phyloP scores from a whole-genome alignment of 2,329 filamentous ascomycete genomes.

The Penicillium vulpinum region DNA sequence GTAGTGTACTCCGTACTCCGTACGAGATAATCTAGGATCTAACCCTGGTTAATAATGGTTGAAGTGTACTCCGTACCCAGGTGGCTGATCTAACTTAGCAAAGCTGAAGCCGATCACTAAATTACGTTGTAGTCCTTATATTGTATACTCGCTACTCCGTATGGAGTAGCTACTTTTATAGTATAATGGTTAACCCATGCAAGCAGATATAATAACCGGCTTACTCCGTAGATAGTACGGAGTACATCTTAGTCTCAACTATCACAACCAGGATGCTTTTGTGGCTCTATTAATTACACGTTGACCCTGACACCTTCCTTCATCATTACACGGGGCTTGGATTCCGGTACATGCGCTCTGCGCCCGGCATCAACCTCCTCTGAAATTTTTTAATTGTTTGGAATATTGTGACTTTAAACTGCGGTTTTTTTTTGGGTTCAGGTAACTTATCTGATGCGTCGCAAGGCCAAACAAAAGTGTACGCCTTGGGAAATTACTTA shows the following conservation, averaged over 20 bases:
- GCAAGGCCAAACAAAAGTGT: neutral
- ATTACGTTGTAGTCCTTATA: neutral
- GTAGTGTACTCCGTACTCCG: neutral
- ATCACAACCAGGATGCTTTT: neutral
- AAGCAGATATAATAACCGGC: neutral
- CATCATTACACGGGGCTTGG: slow-evolving; percentile 23
- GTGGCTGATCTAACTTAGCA: slow-evolving; percentile 7
- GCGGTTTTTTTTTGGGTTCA: neutral
- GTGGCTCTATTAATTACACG: slow-evolving; percentile 7
- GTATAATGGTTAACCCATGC: too few relatives aligned
- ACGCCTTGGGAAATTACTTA: neutral
- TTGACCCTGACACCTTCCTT: neutral
- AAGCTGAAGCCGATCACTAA: slow-evolving; percentile 16
- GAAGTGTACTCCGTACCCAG: neutral
- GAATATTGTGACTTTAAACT: neutral
- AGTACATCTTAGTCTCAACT: neutral
- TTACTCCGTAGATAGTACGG: slow-evolving; percentile 9
- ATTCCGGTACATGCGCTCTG: slow-evolving; percentile 9
- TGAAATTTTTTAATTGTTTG: neutral
- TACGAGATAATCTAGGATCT: neutral
- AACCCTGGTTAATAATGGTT: neutral
- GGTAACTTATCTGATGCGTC: slow-evolving; percentile 24
- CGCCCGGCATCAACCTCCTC: slow-evolving; percentile 13
- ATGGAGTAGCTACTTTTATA: neutral
- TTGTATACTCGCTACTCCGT: neutral